Percentiles rank a stretch among this genome's conserved stretches.
phyloP scores from a whole-genome alignment of 805 yeast genomes.

The Saccharomycopsis fermentans region DNA sequence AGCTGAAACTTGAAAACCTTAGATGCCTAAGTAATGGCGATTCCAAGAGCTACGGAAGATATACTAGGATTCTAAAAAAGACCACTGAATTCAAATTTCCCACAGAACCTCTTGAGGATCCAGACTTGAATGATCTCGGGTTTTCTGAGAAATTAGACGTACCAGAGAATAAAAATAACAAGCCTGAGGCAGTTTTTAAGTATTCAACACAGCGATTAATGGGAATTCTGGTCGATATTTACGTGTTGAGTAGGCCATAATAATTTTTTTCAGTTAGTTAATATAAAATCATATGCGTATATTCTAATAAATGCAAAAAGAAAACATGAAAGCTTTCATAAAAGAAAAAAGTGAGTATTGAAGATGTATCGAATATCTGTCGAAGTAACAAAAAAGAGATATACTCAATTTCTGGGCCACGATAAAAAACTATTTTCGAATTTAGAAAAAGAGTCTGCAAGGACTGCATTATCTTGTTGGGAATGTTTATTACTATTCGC shows the following conservation, averaged over 20 bases:
- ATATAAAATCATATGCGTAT: neutral
- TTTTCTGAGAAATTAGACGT: neutral
- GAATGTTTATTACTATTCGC: neutral
- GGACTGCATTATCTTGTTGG: neutral
- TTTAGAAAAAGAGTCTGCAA: slow-evolving; percentile 3
- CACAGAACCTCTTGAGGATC: neutral
- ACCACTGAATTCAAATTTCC: slow-evolving; percentile 1
- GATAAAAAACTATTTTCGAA: slow-evolving; percentile 10
- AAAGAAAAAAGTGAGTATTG: too few species aligned
- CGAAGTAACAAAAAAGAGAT: too few species aligned
- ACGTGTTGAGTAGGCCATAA: slow-evolving; percentile 10
- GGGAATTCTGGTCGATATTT: slow-evolving; percentile 6
- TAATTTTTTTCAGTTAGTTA: too few species aligned
- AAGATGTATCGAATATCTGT: too few species aligned
- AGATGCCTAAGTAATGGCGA: neutral
- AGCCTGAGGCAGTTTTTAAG: neutral
- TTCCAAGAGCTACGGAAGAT: neutral
- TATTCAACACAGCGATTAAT: slow-evolving; percentile 1
- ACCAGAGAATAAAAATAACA: neutral
- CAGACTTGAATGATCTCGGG: neutral
- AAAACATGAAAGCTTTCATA: too few species aligned
- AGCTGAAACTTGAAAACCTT: slow-evolving; percentile 5
- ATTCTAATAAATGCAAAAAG: neutral
- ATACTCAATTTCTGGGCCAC: slow-evolving; percentile 3
- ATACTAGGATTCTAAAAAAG: neutral